phyloP scores from a whole-genome alignment of 2,329 filamentous ascomycete species.

The Penicillium sp. region DNA sequence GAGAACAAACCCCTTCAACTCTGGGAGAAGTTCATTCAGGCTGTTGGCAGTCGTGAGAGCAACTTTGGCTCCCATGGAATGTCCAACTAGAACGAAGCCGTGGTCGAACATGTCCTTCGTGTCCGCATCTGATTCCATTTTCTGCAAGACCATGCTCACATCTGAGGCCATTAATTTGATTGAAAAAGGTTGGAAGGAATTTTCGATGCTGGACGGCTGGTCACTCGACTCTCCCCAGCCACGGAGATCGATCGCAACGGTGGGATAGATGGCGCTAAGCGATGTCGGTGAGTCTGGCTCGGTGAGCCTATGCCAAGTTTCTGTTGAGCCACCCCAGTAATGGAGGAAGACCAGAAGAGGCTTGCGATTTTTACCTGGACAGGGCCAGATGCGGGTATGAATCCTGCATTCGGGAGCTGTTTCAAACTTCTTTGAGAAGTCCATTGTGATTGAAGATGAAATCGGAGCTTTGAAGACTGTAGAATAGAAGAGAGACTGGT shows the following conservation, averaged over 20 bases:
- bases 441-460: not conserved
- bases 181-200: constrained; percentile 25
- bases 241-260: constrained; percentile 34
- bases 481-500: too few species aligned
- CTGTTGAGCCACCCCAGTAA: constrained; percentile 41
- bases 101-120: constrained; percentile 23
- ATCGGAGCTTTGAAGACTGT: too few species aligned
- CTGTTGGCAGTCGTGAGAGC: constrained; percentile 21
- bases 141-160: constrained; percentile 7
- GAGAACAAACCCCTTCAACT: constrained; percentile 33
- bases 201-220: not conserved
- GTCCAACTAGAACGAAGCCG: constrained; percentile 35
- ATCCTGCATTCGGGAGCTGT: not conserved
- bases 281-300: constrained; percentile 16
- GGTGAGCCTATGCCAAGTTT: constrained; percentile 33
- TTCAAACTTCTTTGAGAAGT: not conserved
- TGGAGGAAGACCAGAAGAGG: constrained; percentile 38
- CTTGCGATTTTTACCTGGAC: not conserved
- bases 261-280: constrained; percentile 19
- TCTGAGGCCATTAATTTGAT: constrained; percentile 20
- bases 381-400: not conserved
- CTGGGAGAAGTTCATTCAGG: constrained; percentile 3
- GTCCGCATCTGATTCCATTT: constrained; percentile 14
- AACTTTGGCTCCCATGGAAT: constrained; percentile 46
- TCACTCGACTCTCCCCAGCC: constrained; percentile 40